phyloP scores from a whole-genome alignment of 176 grass and related monocot species.

The Triticum urartu region DNA sequence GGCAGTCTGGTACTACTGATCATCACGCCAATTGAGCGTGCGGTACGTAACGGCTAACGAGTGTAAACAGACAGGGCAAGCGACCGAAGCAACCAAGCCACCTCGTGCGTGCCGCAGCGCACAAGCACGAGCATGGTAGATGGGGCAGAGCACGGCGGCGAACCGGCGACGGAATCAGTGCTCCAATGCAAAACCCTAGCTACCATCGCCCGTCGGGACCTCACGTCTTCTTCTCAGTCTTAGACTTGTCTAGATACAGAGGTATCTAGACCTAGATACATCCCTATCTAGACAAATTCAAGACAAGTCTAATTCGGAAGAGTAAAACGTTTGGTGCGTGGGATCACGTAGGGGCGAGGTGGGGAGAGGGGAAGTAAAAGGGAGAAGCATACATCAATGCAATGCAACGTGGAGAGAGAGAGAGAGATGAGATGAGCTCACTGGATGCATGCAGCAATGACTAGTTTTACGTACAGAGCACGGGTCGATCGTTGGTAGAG shows the following conservation, averaged over 20 bases:
- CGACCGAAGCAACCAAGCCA: background rate
- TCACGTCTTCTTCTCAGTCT: background rate
- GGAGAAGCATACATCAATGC: background rate
- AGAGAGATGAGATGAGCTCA: background rate
- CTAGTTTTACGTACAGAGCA: background rate
- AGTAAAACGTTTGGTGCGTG: background rate
- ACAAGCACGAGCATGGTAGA: background rate
- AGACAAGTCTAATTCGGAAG: too few relatives aligned
- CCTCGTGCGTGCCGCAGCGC: background rate
- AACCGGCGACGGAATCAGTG: background rate
- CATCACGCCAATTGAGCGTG: background rate
- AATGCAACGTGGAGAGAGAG: background rate
- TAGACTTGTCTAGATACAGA: too few relatives aligned
- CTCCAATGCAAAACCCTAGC: too few relatives aligned
- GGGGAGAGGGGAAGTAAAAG: background rate
- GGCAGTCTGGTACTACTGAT: background rate
- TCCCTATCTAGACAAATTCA: too few relatives aligned
- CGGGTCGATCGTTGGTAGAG: background rate
- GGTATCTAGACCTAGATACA: too few relatives aligned
- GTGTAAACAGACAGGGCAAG: background rate
- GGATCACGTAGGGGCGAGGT: background rate
- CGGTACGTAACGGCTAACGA: background rate
- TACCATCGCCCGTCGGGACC: background rate
- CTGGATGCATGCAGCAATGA: conserved; percentile 9
- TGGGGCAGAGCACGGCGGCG: background rate